These are phyloP conservation scores for Bromus sterilis DNA, from an alignment of 176 grass and related monocot species.

Conservation along the genomic window DNA sequence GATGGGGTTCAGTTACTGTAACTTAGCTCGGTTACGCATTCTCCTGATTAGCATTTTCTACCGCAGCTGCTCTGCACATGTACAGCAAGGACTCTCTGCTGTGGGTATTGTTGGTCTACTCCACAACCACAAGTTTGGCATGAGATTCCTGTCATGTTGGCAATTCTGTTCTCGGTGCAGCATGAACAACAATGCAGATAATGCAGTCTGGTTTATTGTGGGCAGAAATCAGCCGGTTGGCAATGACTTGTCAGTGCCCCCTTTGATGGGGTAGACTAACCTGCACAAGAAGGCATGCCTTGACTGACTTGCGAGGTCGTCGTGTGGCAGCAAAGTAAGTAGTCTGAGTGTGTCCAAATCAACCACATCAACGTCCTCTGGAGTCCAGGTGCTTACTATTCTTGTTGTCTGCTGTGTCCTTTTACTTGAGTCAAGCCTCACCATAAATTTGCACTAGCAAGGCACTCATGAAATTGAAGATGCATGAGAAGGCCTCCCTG, in stretches of 20 bases:
- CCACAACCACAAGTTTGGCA: no score
- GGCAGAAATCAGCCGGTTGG: not conserved
- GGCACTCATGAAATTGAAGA: not conserved
- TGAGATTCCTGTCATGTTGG: not conserved
- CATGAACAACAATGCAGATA: not conserved
- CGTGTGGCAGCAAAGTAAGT: not conserved
- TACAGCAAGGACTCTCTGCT: no score
- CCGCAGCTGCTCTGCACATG: no score
- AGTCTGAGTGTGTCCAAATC: not conserved
- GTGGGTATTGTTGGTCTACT: no score
- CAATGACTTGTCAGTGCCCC: not conserved
- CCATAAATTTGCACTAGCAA: not conserved
- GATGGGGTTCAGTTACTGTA: no score
- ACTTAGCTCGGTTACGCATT: no score
- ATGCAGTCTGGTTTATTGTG: not conserved
- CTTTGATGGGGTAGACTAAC: not conserved
- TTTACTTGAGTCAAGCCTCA: not conserved
- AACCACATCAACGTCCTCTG: not conserved
- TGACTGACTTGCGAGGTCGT: not conserved
- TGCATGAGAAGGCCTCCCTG: not conserved
- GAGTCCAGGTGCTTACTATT: not conserved
- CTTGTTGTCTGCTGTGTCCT: not conserved
- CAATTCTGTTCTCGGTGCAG: not conserved
- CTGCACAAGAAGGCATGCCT: not conserved
- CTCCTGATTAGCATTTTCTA: no score